Base-by-base conservation (phyloP, 306 rosid genomes). In the Vicia villosa region DNA sequence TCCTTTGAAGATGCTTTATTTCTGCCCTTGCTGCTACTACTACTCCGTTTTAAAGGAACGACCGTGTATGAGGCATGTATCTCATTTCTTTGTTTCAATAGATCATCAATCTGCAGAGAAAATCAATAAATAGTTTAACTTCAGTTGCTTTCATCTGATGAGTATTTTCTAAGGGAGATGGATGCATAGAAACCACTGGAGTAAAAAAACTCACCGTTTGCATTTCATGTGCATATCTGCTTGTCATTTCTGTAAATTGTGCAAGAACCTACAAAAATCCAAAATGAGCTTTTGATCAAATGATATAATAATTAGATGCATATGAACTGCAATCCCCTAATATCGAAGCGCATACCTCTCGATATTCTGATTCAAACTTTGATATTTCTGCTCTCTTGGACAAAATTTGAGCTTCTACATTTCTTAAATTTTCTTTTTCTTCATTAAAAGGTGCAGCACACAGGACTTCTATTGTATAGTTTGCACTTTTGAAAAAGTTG, bases 401-500 rank as follows among this genome's bases (percentile, higher is more conserved):
- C 50, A 95, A 87, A 71, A 95, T 86, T 80, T 86, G 83, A 80
- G 90, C 80, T 85, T 95, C 99, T 43, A 95, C 80, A 4, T 70
- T 77, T 75, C 95, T 81, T 63, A 95, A 83, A 57, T 74, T 84
- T 41, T 86, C 93, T 83, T 91, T 95, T 78, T 95, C 93, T 86
- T 86, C 86, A 14, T 42, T 17, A 73, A 89, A 91, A 24, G 88
- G 83, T 26, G 86, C 87, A 24, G 96, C 96, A 84, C 90, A 84
- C 13, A 95, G 78, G 49, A 85, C 91, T 81, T 95, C 99, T 62
- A 95, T 86, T 2, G 93, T 87, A 87, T 95, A 95, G 84, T 80
- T 91, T 66, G 89, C 99, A 79, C 97, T 91, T 85, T 83, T 95
- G 59, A 95, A 95, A 79, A 95, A 95, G 75, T 95, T 95, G 93